Evolutionary conservation across 306 rosid genomes (phyloP).

Genomic region (Albizia julibrissin): DNA sequence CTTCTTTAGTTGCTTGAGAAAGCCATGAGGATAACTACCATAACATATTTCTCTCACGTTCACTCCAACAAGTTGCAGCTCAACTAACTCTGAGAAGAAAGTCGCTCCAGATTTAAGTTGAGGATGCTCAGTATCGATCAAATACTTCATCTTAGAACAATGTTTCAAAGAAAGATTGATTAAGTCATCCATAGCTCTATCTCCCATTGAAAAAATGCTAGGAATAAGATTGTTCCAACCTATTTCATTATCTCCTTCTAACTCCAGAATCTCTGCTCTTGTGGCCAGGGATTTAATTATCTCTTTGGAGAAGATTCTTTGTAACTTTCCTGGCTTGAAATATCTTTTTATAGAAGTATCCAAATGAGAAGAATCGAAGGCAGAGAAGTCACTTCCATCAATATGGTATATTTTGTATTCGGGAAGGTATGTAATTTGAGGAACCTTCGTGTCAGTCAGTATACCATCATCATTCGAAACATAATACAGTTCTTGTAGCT

Average conservation of each 20-base stretch:
- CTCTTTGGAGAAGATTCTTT: neutral
- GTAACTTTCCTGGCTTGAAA: constrained; percentile 11
- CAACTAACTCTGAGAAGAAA: constrained; percentile 14
- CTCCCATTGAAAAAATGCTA: constrained; percentile 10
- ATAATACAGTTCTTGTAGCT: constrained; percentile 25
- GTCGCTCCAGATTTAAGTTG: neutral
- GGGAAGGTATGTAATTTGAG: neutral
- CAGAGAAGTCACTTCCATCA: neutral
- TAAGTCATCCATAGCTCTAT: neutral
- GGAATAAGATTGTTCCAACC: constrained; percentile 27
- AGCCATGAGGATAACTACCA: neutral
- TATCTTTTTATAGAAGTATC: neutral
- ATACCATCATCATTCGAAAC: neutral
- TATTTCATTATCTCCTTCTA: neutral
- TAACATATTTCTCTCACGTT: neutral
- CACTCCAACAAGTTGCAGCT: neutral
- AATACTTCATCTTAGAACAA: neutral
- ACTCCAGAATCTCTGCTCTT: constrained; percentile 11
- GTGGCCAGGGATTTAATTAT: neutral
- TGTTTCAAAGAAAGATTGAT: neutral
- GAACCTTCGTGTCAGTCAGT: neutral
- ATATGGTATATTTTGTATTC: constrained; percentile 13
- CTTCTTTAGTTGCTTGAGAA: neutral
- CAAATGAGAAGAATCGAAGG: neutral
- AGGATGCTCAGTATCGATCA: constrained; percentile 6